phyloP scores from a whole-genome alignment of 345 rosid species.

The Pseudoturritis turrita region DNA sequence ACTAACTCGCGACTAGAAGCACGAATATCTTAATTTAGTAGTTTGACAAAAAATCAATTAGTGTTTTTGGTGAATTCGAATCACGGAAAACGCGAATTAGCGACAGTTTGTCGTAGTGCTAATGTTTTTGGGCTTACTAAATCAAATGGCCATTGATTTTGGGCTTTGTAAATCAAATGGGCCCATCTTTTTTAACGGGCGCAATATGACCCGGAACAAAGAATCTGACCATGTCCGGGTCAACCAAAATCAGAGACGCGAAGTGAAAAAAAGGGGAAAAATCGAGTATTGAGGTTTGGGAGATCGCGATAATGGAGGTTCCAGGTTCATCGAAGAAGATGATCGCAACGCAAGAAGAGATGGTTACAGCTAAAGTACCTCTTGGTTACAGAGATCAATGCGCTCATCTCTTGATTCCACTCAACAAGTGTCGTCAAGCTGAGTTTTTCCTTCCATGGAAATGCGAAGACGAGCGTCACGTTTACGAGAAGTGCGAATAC shows the following conservation, averaged over 20 bases:
- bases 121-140: too few relatives aligned
- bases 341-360: constrained; percentile 94
- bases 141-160: too few relatives aligned
- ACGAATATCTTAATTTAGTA: too few relatives aligned
- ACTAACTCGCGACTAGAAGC: too few relatives aligned
- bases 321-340: constrained; percentile 94
- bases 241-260: constrained; percentile 1
- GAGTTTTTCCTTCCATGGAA: constrained; percentile 98
- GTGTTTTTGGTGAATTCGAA: too few relatives aligned
- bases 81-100: too few relatives aligned
- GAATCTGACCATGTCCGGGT: not conserved
- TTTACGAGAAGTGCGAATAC: constrained; percentile 95
- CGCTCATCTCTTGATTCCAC: constrained; percentile 91
- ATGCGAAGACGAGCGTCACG: constrained; percentile 90
- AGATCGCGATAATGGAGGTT: constrained; percentile 58
- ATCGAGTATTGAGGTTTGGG: not conserved
- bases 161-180: not conserved
- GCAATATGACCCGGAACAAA: constrained; percentile 3
- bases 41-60: too few relatives aligned
- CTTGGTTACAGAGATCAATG: constrained; percentile 90
- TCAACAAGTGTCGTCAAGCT: constrained; percentile 92
- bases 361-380: constrained; percentile 81
- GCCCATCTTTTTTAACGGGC: not conserved
- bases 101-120: too few relatives aligned
- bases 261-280: not conserved